Conservation (phyloP, 192 early-diverging fungal species). For the Pilaira anomala region DNA sequence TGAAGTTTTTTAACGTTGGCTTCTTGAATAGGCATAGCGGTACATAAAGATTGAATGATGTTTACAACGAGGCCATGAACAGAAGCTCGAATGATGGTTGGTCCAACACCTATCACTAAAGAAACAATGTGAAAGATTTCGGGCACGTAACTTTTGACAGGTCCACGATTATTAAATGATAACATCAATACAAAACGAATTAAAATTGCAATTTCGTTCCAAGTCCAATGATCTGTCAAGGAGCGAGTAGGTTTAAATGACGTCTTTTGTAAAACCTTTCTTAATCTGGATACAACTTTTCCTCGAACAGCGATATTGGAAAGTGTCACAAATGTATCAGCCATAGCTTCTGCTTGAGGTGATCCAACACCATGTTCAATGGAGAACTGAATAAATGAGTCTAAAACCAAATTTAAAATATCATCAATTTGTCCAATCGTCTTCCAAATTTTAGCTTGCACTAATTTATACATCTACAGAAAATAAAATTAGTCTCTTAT, state of each 20-base stretch:
- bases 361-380: slow-evolving; percentile 78
- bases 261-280: slow-evolving; percentile 78
- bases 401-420: slow-evolving; percentile 76
- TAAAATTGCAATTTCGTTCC: slow-evolving; percentile 91
- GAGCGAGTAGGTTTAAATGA: slow-evolving; percentile 67
- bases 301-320: slow-evolving; percentile 77
- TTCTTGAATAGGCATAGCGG: slow-evolving; percentile 55
- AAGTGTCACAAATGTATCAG: slow-evolving; percentile 81
- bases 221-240: slow-evolving; percentile 79
- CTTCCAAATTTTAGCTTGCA: slow-evolving; percentile 86
- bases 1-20: slow-evolving; percentile 54
- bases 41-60: slow-evolving; percentile 80
- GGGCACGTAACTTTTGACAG: slow-evolving; percentile 74
- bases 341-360: slow-evolving; percentile 76
- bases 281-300: slow-evolving; percentile 76
- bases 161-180: slow-evolving; percentile 77
- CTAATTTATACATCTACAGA: slow-evolving; percentile 69
- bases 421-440: slow-evolving; percentile 76
- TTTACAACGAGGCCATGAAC: slow-evolving; percentile 94
- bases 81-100: slow-evolving; percentile 79
- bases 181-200: slow-evolving; percentile 85
- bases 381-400: slow-evolving; percentile 76
- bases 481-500: slow-evolving; percentile 8
- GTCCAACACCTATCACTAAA: slow-evolving; percentile 80
- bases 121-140: slow-evolving; percentile 86